Evolutionary conservation across 805 yeast genomes (phyloP).

Genomic region (Metschnikowia continentalis): DNA sequence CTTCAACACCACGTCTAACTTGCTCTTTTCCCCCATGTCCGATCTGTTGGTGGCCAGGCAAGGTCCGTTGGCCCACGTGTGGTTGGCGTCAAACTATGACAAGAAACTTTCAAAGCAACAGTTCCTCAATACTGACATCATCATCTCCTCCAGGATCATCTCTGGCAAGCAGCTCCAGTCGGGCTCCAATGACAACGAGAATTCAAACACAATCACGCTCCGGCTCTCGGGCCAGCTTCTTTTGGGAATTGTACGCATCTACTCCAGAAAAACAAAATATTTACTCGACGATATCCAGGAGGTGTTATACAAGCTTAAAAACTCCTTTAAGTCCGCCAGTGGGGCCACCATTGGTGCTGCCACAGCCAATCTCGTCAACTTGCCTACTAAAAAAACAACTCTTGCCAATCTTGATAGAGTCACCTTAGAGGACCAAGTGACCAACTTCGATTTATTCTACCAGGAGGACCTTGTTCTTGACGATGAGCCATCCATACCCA

Average conservation of each 20-base stretch:
- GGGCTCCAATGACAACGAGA: constrained; percentile 8
- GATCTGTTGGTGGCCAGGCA: constrained; percentile 47
- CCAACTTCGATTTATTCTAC: constrained; percentile 67
- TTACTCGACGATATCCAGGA: constrained; percentile 75
- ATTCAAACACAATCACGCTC: constrained; percentile 57
- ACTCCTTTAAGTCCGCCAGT: constrained; percentile 50
- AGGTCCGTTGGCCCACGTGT: constrained; percentile 85
- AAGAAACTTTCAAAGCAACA: constrained; percentile 70
- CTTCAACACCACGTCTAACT: not conserved
- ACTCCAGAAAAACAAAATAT: constrained; percentile 79
- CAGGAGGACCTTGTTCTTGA: constrained; percentile 52
- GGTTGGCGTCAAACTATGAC: constrained; percentile 91
- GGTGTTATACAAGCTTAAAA: constrained; percentile 64
- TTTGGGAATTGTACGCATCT: constrained; percentile 82
- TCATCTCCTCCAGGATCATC: constrained; percentile 41
- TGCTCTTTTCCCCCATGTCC: constrained; percentile 8
- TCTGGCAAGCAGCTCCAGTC: constrained; percentile 59
- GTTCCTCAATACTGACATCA: constrained; percentile 65
- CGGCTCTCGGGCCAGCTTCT: constrained; percentile 82
- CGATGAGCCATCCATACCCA: constrained; percentile 17
- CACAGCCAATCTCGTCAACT: constrained; percentile 46
- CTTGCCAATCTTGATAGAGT: constrained; percentile 56
- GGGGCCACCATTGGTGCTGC: constrained; percentile 22
- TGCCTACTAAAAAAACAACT: constrained; percentile 58
- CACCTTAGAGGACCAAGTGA: constrained; percentile 70